phyloP scores from a whole-genome alignment of 1,284 basidiomycete species.

The Cryptococcus depauperatus region DNA sequence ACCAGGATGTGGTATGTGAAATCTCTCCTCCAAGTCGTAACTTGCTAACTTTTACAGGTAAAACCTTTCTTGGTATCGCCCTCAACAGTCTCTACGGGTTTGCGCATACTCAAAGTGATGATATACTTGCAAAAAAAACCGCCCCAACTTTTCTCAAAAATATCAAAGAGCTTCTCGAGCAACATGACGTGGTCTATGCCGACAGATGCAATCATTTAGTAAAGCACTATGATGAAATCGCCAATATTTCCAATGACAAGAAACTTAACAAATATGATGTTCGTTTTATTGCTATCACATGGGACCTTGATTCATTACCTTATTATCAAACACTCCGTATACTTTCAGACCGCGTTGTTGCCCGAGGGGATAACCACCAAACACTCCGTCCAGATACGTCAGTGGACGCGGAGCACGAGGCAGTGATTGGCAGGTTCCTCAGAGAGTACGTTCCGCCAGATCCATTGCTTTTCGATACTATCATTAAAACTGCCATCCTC shows the following conservation, averaged over 20 bases:
- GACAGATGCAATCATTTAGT: conserved; percentile 86
- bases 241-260: conserved; percentile 43
- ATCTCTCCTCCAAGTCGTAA: neutral
- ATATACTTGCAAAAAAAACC: conserved; percentile 70
- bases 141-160: conserved; percentile 70
- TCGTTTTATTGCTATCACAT: conserved; percentile 69
- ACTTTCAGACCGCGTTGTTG: conserved; percentile 63
- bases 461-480: conserved; percentile 56
- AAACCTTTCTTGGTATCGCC: conserved; percentile 78
- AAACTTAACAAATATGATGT: conserved; percentile 42
- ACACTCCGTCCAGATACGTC: conserved; percentile 57
- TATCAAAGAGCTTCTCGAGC: conserved; percentile 54
- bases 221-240: conserved; percentile 65
- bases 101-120: conserved; percentile 86
- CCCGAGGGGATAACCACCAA: conserved; percentile 77
- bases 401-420: conserved; percentile 59
- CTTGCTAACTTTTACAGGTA: conserved; percentile 53
- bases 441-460: conserved; percentile 58
- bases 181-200: conserved; percentile 70
- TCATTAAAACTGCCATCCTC: conserved; percentile 58
- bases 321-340: conserved; percentile 58
- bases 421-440: conserved; percentile 73
- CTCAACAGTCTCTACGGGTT: conserved; percentile 70
- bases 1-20: conserved; percentile 73
- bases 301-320: conserved; percentile 56